These are phyloP conservation scores for Sanghuangporus sanghuang DNA, from an alignment of 1,284 basidiomycete genomes.

Conservation along the genomic window DNA sequence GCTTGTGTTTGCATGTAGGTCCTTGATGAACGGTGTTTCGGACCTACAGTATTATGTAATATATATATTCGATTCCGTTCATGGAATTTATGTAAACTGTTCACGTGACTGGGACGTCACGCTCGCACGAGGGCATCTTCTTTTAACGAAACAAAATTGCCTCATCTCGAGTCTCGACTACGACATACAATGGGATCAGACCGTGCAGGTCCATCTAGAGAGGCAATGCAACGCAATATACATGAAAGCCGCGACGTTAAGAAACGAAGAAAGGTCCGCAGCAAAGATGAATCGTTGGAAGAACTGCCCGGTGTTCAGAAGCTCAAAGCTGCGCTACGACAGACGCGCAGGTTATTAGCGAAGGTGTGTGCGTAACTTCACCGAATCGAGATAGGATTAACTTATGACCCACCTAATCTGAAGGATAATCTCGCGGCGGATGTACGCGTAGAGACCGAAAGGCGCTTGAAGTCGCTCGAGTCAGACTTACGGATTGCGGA, in stretches of 20 bases:
- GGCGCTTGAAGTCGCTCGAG: constrained; percentile 69
- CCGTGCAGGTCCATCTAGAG: not conserved
- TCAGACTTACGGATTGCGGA: constrained; percentile 66
- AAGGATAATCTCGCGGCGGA: constrained; percentile 77
- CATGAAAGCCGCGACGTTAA: not conserved
- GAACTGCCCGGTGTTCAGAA: constrained; percentile 64
- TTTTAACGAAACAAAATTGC: no score
- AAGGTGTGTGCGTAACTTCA: constrained; percentile 44
- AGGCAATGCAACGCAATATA: not conserved
- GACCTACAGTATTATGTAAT: no score
- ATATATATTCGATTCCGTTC: no score
- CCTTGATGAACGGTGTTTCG: no score
- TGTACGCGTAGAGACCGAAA: constrained; percentile 71
- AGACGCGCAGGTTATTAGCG: constrained; percentile 72
- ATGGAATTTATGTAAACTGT: no score
- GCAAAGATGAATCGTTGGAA: not conserved
- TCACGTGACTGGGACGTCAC: no score
- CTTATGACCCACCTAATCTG: not conserved
- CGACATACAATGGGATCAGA: not conserved
- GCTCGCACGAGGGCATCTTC: no score
- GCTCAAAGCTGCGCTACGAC: constrained; percentile 73
- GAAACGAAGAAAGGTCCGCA: not conserved
- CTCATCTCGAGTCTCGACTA: no score
- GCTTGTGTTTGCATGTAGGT: no score
- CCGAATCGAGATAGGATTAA: no score